Base-by-base conservation (phyloP, 768 basidiomycete genomes). In the Ramaria sp. region DNA sequence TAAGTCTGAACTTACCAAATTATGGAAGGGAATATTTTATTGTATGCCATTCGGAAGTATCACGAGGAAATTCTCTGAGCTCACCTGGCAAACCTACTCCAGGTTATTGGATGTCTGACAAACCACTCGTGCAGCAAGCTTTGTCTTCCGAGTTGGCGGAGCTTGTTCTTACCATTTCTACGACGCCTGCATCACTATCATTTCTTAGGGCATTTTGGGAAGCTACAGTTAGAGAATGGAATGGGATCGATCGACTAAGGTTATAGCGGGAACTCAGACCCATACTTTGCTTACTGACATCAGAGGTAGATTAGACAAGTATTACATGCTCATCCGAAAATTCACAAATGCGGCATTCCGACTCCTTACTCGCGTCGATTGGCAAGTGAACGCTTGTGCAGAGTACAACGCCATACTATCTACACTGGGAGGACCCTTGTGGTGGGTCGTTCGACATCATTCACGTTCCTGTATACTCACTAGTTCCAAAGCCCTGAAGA, bases 51-150 rank as follows among this genome's bases (percentile, higher is more conserved):
- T 57, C 50, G 42, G 11, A 13, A 38, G 58, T 30, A 41, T 0
- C 30, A 34, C 33, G 3, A 4, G 41, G 15, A 42, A 15, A 39
- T 51, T 20, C 54, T 46, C 31, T 27, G 20, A n/a, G 17, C 15
- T 58, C 12, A 37, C 6, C 60, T 51, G 15, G 50, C 24, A 31
- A 19, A 24, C 37, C 54, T 11, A 13, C 24, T 9, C n/a, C 62
- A 96, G 94, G 95, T 67, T 98, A 93, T 71, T 99, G 95, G 94
- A 97, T 97, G 93, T 97, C 94, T 10, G 95, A 99, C 72, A 99
- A 98, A 67, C 94, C 94, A 4, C 78, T 94, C 9, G 88, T 97
- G 7, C 95, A 98, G 67, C 95, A 98, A 67, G 85, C 84, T 13
- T 78, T 99, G 15, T 91, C 95, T 0, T 75, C 78, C 15, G 89